Evolutionary conservation across 106 monocot genomes (phyloP).

Genomic region (Dendrobium chrysotoxum): DNA sequence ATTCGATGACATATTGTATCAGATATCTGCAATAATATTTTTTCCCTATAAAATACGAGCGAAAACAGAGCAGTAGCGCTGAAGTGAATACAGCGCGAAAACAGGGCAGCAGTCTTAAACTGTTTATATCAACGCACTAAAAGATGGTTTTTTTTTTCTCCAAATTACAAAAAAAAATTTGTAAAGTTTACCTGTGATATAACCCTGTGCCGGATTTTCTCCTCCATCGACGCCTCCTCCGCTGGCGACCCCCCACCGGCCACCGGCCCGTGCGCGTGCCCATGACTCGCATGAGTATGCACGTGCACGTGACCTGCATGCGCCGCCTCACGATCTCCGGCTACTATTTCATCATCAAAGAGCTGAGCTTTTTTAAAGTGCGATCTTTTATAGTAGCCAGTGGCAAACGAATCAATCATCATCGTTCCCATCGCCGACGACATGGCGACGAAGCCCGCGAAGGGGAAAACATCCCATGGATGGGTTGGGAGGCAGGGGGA

Average conservation of each 20-base stretch:
- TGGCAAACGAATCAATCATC: conserved; percentile 62
- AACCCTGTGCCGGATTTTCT: conserved; percentile 48
- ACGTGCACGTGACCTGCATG: conserved; percentile 23
- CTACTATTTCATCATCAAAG: conserved; percentile 20
- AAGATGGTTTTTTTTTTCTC: too few relatives aligned
- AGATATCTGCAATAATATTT: neutral
- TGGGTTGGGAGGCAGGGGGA: conserved; percentile 39
- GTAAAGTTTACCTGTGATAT: conserved; percentile 36
- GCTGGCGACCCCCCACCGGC: neutral
- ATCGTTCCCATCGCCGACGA: conserved; percentile 54
- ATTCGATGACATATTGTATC: neutral
- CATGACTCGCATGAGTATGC: conserved; percentile 46
- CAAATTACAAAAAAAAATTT: too few relatives aligned
- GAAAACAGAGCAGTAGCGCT: neutral
- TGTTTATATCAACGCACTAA: too few relatives aligned
- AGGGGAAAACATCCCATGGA: conserved; percentile 53
- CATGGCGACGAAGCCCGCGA: conserved; percentile 69
- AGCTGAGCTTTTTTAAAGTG: conserved; percentile 43
- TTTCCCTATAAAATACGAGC: neutral
- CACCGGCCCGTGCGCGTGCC: conserved; percentile 38
- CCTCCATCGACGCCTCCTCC: conserved; percentile 19
- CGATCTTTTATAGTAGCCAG: conserved; percentile 37
- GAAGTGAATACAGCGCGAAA: too few relatives aligned
- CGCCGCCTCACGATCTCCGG: neutral
- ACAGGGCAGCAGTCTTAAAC: too few relatives aligned